A percentile compares a stretch with the other conserved stretches of the same genome.
Conservation (phyloP, 106 monocot species). For the Posidonia australis region DNA sequence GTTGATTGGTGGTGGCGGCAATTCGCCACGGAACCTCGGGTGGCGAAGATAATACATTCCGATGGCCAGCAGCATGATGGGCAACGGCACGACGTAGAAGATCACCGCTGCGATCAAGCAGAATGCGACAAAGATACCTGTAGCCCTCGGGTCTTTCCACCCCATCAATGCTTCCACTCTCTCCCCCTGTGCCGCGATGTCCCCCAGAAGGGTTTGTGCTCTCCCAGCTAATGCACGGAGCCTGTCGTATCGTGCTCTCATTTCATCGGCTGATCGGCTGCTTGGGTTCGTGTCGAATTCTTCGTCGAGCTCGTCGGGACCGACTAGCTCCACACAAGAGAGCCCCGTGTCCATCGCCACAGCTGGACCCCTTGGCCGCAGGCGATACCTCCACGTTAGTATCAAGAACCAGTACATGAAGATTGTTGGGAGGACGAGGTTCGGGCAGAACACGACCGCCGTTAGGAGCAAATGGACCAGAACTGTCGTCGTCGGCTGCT, state of each 20-base stretch:
- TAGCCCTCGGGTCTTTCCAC: constrained; percentile 79
- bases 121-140: constrained; percentile 45
- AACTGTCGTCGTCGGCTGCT: constrained; percentile 45
- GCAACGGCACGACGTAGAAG: constrained; percentile 68
- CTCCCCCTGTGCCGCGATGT: constrained; percentile 83
- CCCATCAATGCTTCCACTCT: constrained; percentile 53
- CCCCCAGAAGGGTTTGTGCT: constrained; percentile 70
- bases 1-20: constrained; percentile 58
- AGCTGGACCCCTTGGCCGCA: constrained; percentile 29
- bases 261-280: constrained; percentile 27
- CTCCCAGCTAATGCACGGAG: constrained; percentile 55
- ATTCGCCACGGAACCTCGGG: constrained; percentile 73
- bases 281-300: constrained; percentile 68
- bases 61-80: constrained; percentile 20
- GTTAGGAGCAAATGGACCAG: constrained; percentile 61
- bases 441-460: constrained; percentile 49
- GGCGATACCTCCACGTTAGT: constrained; percentile 46
- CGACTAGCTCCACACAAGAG: constrained; percentile 58
- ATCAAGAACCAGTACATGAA: constrained; percentile 52
- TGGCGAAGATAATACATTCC: constrained; percentile 74
- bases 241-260: constrained; percentile 60
- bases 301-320: constrained; percentile 78
- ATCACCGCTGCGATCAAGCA: constrained; percentile 42
- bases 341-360: constrained; percentile 58
- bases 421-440: constrained; percentile 44